Conservation (phyloP, 2,329 filamentous ascomycete species). For the Epichloe gansuensis region DNA sequence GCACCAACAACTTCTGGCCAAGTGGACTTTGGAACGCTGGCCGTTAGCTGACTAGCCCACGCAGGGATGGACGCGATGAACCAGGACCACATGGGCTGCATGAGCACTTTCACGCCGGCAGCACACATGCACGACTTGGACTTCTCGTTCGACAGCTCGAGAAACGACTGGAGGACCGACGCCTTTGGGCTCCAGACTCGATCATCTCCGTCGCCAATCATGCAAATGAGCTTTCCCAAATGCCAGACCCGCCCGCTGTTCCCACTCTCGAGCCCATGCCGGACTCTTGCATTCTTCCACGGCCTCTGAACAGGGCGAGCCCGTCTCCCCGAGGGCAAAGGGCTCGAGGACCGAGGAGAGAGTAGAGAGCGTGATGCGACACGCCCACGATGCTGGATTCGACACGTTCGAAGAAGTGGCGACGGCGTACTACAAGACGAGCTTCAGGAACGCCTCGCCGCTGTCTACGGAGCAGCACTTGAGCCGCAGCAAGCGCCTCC, state of each 20-base stretch:
- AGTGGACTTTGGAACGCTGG: background rate
- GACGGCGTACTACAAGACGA: constrained; percentile 15
- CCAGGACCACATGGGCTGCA: constrained; percentile 7
- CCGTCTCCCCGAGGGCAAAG: background rate
- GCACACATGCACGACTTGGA: constrained; percentile 10
- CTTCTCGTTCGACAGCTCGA: constrained; percentile 10
- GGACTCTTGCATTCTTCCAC: background rate
- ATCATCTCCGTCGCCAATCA: constrained; percentile 2
- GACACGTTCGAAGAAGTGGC: constrained; percentile 15
- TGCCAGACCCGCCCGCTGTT: background rate
- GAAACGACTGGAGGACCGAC: constrained; percentile 11
- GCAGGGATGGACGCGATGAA: constrained; percentile 6
- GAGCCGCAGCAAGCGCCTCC: constrained; percentile 15
- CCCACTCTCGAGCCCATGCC: background rate
- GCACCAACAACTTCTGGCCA: background rate
- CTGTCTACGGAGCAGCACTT: constrained; percentile 15
- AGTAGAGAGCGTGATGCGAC: constrained; percentile 13
- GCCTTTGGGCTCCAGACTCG: constrained; percentile 6
- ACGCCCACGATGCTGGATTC: constrained; percentile 13
- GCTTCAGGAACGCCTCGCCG: constrained; percentile 10
- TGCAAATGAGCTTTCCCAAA: constrained; percentile 5
- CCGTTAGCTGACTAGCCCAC: background rate
- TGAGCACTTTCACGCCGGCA: constrained; percentile 8
- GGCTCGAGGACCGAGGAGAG: constrained; percentile 10
- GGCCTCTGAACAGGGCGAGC: background rate